Evolutionary conservation across 2,329 filamentous ascomycete genomes (phyloP).

Genomic region (Metarhizium rileyi): DNA sequence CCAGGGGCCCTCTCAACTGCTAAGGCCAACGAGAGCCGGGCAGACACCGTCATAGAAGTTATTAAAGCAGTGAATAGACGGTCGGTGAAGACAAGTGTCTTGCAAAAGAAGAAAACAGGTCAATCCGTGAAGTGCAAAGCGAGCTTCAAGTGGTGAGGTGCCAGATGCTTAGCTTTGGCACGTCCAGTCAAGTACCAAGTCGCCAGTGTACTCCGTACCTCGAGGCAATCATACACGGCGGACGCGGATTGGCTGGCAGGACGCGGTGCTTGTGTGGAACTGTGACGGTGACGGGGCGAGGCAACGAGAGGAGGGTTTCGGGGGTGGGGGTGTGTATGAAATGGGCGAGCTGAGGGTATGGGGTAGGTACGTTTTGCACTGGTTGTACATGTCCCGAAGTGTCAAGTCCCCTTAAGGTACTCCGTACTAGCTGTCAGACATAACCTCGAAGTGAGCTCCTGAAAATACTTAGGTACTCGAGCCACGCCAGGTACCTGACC

Average conservation of each 20-base stretch:
- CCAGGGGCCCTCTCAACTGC: constrained; percentile 1
- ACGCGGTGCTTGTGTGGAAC: constrained; percentile 28
- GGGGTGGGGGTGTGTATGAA: not conserved
- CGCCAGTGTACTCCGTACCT: constrained; percentile 5
- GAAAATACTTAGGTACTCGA: no score
- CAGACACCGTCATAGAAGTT: not conserved
- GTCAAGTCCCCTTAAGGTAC: no score
- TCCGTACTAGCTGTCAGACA: no score
- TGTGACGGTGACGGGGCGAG: constrained; percentile 10
- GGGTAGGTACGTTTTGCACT: no score
- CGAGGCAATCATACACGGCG: constrained; percentile 14
- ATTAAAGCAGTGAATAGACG: not conserved
- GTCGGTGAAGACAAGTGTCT: constrained; percentile 1
- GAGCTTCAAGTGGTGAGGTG: constrained; percentile 3
- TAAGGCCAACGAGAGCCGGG: not conserved
- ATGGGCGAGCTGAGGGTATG: no score
- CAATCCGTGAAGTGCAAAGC: not conserved
- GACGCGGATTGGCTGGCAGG: constrained; percentile 23
- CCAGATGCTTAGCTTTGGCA: not conserved
- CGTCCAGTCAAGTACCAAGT: not conserved
- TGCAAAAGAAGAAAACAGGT: constrained; percentile 1
- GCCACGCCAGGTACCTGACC: no score
- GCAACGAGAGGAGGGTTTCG: not conserved
- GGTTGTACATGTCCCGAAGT: no score
- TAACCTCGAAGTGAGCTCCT: no score